phyloP scores from a whole-genome alignment of 352 stramenopile genomes.

The Globisporangium nunn region DNA sequence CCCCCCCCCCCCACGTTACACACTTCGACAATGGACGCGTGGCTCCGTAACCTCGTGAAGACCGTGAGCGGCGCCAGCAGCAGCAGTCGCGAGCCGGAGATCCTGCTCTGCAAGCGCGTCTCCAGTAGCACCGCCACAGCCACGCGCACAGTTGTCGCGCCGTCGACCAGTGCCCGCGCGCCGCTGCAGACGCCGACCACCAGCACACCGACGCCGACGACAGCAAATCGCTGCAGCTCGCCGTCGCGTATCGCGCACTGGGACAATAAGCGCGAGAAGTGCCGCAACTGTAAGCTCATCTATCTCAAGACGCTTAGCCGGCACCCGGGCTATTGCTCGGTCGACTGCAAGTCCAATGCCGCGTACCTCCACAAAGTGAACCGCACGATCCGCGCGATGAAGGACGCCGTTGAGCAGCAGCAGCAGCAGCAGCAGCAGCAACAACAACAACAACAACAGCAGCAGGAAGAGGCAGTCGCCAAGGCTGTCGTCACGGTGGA shows the following conservation, averaged over 20 bases:
- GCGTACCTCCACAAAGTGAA: slow-evolving; percentile 79
- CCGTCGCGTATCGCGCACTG: slow-evolving; percentile 49
- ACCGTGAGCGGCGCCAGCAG: slow-evolving; percentile 7
- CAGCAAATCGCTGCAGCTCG: slow-evolving; percentile 3
- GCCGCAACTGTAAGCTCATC: slow-evolving; percentile 77
- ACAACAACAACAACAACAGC: slow-evolving; percentile 6
- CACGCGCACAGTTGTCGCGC: neutral
- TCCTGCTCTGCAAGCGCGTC: slow-evolving; percentile 17
- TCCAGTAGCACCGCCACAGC: neutral
- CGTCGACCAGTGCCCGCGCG: neutral
- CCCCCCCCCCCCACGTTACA: neutral
- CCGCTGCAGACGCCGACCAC: neutral
- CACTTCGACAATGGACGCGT: slow-evolving; percentile 31
- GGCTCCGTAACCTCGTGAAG: slow-evolving; percentile 19
- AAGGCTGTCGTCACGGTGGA: neutral
- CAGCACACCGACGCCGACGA: no score
- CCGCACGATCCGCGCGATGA: slow-evolving; percentile 74
- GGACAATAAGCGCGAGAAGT: slow-evolving; percentile 85
- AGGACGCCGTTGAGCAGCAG: slow-evolving; percentile 50
- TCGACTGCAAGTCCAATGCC: slow-evolving; percentile 87
- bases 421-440: slow-evolving; percentile 40
- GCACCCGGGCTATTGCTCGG: slow-evolving; percentile 71
- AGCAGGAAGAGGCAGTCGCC: neutral
- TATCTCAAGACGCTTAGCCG: slow-evolving; percentile 82
- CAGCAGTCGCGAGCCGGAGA: slow-evolving; percentile 18